Conservation (phyloP, 805 yeast genomes). For the Cyberlindnera petersonii region DNA sequence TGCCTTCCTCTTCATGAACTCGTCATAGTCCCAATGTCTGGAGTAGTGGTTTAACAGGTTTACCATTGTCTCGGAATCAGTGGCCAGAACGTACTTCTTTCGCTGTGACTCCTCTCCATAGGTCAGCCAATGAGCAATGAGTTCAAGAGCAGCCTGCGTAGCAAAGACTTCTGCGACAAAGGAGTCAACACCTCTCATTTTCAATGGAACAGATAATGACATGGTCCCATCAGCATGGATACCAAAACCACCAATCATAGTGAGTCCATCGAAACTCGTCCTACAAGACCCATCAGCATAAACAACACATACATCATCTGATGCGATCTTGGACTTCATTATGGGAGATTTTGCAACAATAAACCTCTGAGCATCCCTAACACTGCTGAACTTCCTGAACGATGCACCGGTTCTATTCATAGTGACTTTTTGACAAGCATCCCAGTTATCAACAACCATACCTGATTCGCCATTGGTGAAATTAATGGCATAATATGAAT, state of each 20-base stretch:
- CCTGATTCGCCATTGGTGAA: constrained; percentile 26
- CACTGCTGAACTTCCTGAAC: constrained; percentile 38
- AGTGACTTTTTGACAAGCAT: constrained; percentile 29
- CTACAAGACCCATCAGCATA: constrained; percentile 74
- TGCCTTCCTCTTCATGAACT: constrained; percentile 40
- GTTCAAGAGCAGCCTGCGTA: constrained; percentile 48
- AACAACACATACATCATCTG: too few species aligned
- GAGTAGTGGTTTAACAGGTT: constrained; percentile 57
- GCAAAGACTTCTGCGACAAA: constrained; percentile 80
- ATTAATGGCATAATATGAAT: constrained; percentile 34
- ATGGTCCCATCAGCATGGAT: constrained; percentile 48
- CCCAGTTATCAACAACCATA: constrained; percentile 31
- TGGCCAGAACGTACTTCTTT: constrained; percentile 43
- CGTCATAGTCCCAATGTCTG: constrained; percentile 49
- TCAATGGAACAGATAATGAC: constrained; percentile 51
- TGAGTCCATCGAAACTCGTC: constrained; percentile 46
- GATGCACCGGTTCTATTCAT: constrained; percentile 34
- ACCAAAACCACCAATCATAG: constrained; percentile 49
- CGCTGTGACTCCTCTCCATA: too few species aligned
- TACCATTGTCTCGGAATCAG: constrained; percentile 71
- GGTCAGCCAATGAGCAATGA: too few species aligned
- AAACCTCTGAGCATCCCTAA: constrained; percentile 12
- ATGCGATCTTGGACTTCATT: too few species aligned
- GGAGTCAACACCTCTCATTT: constrained; percentile 53
- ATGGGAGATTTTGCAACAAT: too few species aligned